phyloP scores from a whole-genome alignment of 257 asterid genomes.

The Plectranthus barbatus region DNA sequence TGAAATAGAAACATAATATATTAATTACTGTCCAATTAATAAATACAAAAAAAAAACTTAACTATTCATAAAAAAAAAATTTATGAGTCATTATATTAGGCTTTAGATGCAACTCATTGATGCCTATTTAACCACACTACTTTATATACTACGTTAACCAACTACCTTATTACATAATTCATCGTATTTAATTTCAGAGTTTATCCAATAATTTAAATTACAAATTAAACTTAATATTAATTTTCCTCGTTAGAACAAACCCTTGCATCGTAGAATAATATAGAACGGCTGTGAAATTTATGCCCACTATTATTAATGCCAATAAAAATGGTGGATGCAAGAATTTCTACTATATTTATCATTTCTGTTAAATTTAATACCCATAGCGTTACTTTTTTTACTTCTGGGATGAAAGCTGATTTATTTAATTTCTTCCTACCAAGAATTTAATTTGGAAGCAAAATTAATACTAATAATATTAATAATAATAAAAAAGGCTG shows the following conservation, averaged over 20 bases:
- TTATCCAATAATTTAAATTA: background rate
- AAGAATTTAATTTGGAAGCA: background rate
- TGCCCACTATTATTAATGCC: conserved; percentile 14
- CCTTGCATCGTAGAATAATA: background rate
- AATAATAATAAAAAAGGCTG: background rate
- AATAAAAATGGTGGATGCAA: conserved; percentile 20
- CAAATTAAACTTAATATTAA: background rate
- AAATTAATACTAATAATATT: background rate
- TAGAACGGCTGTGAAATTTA: background rate
- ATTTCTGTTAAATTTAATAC: background rate
- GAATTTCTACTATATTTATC: conserved; percentile 5
- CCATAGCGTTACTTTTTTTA: too few species aligned
- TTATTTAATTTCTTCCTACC: conserved; percentile 12
- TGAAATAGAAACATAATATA: too few species aligned
- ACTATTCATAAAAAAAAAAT: background rate
- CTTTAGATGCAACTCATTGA: background rate
- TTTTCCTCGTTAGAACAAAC: background rate
- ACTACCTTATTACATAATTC: conserved; percentile 6
- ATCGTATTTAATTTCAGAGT: background rate
- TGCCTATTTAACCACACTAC: background rate
- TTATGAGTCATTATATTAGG: background rate
- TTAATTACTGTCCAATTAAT: too few species aligned
- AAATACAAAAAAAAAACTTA: too few species aligned
- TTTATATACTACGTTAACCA: background rate
- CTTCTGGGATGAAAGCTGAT: background rate